phyloP scores from a whole-genome alignment of 805 yeast genomes.

The Wickerhamiella spandovensis region DNA sequence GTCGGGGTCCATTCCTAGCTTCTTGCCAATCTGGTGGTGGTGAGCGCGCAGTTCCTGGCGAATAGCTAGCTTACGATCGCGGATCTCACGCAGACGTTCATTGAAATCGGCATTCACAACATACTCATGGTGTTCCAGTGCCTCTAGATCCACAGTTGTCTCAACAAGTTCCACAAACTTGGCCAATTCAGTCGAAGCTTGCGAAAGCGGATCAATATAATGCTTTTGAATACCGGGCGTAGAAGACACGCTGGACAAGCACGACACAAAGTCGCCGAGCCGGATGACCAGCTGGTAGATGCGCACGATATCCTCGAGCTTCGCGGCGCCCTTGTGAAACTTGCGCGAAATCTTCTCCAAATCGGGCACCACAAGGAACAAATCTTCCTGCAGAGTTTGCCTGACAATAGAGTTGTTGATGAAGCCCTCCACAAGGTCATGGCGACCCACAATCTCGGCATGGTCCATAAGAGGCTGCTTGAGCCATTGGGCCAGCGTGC shows the following conservation, averaged over 20 bases:
- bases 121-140: conserved; percentile 70
- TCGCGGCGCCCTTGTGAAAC: conserved; percentile 39
- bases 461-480: conserved; percentile 80
- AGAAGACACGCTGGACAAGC: conserved; percentile 19
- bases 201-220: conserved; percentile 49
- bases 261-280: conserved; percentile 50
- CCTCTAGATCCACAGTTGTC: conserved; percentile 77
- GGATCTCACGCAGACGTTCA: conserved; percentile 51
- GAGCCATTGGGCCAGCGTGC: conserved; percentile 84
- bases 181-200: conserved; percentile 36
- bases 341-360: conserved; percentile 62
- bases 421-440: conserved; percentile 57
- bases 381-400: conserved; percentile 47
- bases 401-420: conserved; percentile 49
- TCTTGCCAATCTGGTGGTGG: conserved; percentile 57
- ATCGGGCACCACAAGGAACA: conserved; percentile 68
- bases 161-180: conserved; percentile 80
- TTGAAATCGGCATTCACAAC: conserved; percentile 85
- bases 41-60: conserved; percentile 40
- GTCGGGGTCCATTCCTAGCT: conserved; percentile 67
- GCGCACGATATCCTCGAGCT: conserved; percentile 78
- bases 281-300: conserved; percentile 66
- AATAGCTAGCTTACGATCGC: conserved; percentile 42
- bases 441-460: conserved; percentile 50
- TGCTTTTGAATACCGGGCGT: conserved; percentile 30